Evolutionary conservation across 306 rosid species (phyloP).

Genomic region (Sechiopsis laciniata): DNA sequence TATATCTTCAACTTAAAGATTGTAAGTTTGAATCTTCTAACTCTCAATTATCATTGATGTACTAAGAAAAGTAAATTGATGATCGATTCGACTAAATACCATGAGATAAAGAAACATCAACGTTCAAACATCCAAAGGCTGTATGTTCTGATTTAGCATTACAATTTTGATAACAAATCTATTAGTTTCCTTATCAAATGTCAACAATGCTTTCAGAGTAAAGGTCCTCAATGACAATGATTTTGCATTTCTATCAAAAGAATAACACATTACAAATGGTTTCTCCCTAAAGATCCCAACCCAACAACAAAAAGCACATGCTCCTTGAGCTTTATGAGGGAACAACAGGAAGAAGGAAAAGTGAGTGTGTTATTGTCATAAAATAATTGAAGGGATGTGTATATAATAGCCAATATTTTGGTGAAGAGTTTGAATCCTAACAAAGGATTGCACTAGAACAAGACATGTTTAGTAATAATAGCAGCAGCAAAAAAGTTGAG

Average conservation of each 20-base stretch:
- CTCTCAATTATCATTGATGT: no score
- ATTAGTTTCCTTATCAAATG: no score
- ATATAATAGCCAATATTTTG: background rate
- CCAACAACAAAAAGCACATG: background rate
- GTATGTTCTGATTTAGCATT: no score
- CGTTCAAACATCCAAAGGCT: background rate
- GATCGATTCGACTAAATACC: background rate
- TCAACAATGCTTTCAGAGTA: no score
- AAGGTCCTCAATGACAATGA: no score
- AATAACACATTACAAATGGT: constrained; percentile 8
- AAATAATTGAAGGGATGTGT: constrained; percentile 1
- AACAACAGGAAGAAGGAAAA: background rate
- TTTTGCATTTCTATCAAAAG: constrained; percentile 8
- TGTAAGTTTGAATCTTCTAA: no score
- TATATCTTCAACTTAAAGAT: no score
- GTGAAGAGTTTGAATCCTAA: constrained; percentile 8
- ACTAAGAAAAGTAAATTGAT: background rate
- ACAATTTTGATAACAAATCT: no score
- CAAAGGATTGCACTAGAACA: background rate
- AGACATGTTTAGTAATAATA: background rate
- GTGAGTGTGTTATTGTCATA: constrained; percentile 6
- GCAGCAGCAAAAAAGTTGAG: background rate
- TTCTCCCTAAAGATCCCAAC: constrained; percentile 7
- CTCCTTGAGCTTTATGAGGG: background rate
- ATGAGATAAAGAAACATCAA: background rate